Evolutionary conservation across 345 rosid genomes (phyloP), one percentile per base, ranked within the genome.

Genomic region (Gossypium arboreum): DNA sequence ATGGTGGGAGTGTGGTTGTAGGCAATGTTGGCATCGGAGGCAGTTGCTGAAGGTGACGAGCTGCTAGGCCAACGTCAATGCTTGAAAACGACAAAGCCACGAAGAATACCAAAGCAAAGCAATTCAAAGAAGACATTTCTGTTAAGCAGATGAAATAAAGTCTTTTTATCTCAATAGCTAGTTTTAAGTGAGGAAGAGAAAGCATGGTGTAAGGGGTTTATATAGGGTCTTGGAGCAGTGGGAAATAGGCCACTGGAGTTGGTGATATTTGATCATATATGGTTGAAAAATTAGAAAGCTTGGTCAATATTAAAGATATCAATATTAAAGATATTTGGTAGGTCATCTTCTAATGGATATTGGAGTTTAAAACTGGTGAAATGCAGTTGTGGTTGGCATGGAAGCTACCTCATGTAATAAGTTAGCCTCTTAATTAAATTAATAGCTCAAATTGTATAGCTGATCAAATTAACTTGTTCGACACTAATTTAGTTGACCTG

Each of bases 21-120:
- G 39, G 39, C 5, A 29, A 29, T 4, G 39, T 29, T 29, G 39
- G 39, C 39, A 29, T 29, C 39, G 6, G 39, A 29, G 71, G 71
- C 56, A 67, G 24, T 64, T 83, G 79, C 55, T 51, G 57, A 8
- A 80, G 79, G 43, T 63, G 75, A 11, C 81, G 62, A 15, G 81
- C 85, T 9, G 71, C 78, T 0, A 73, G 34, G 29, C 79, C 41
- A 11, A 74, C 39, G 15, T 72, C 43, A 1, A 73, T 54, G 69
- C 65, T 48, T 15, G 75, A 67, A 73, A 75, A 54, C 58, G 73
- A 48, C 59, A 77, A 64, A 67, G 75, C 75, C 8, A 77, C 1
- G 17, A 51, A 5, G 15, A 77, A 24, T 16, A 57, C 29, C 0
- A 66, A 15, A 18, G 60, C 13, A 3, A 72, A 71, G 39, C 34